Conservation (phyloP, 2,329 filamentous ascomycete species). For the Emmonsiellopsis sp. region DNA sequence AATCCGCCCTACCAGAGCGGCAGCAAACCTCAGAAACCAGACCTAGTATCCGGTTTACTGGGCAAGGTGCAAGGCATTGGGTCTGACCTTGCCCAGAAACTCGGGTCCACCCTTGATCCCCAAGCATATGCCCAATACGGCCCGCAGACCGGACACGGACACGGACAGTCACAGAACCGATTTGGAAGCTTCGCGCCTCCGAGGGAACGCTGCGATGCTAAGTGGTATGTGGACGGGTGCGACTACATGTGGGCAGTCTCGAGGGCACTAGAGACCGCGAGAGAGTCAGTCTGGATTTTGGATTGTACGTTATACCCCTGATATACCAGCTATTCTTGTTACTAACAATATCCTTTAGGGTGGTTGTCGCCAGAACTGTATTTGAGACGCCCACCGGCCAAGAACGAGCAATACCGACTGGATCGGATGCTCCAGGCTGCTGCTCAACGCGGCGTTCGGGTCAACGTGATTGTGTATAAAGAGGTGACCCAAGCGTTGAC, state of each 20-base stretch:
- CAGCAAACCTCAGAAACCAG: constrained; percentile 25
- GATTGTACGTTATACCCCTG: constrained; percentile 58
- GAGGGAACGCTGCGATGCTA: constrained; percentile 72
- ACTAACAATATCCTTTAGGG: constrained; percentile 66
- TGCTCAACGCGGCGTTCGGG: constrained; percentile 87
- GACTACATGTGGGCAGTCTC: constrained; percentile 97
- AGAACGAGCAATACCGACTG: constrained; percentile 75
- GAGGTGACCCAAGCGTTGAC: constrained; percentile 75
- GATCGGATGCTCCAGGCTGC: constrained; percentile 80
- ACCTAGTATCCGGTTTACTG: constrained; percentile 39
- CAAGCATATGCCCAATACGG: constrained; percentile 39
- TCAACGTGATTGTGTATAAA: constrained; percentile 89
- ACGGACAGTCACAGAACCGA: constrained; percentile 66
- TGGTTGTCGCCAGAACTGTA: constrained; percentile 88
- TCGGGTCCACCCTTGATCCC: constrained; percentile 38
- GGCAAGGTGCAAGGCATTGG: constrained; percentile 47
- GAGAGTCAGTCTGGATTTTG: constrained; percentile 87
- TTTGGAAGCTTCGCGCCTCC: constrained; percentile 89
- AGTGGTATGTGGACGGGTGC: constrained; percentile 95
- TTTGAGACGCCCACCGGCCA: constrained; percentile 71
- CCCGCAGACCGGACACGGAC: constrained; percentile 48
- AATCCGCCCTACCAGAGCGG: constrained; percentile 19
- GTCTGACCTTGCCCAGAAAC: constrained; percentile 40
- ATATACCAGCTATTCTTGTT: constrained; percentile 65
- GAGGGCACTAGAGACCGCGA: constrained; percentile 75